These are phyloP conservation scores for Chrysoporthe cubensis DNA, from an alignment of 2,329 filamentous ascomycete species.

Conservation along the genomic window DNA sequence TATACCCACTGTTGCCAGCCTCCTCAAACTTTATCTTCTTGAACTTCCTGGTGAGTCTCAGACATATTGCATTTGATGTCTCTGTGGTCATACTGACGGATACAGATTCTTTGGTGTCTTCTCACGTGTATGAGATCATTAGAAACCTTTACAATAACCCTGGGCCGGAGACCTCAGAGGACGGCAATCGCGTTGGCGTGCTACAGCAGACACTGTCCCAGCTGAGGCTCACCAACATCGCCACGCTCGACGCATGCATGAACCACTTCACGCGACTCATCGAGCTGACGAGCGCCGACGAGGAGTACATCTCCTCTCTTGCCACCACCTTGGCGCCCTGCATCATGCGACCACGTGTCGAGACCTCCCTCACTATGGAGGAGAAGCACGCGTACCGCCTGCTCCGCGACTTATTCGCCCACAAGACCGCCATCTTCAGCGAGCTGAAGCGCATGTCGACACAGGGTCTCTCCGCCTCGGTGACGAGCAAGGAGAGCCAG, in stretches of 20 bases:
- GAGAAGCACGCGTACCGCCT: conserved; percentile 92
- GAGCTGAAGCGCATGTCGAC: conserved; percentile 90
- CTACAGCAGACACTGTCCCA: conserved; percentile 95
- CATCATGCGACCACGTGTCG: conserved; percentile 81
- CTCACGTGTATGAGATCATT: conserved; percentile 97
- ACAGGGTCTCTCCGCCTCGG: conserved; percentile 61
- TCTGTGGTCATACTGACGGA: conserved; percentile 34
- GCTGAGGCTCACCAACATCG: conserved; percentile 94
- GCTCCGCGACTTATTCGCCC: conserved; percentile 86
- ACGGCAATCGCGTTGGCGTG: conserved; percentile 82
- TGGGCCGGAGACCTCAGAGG: conserved; percentile 62
- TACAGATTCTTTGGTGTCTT: conserved; percentile 93
- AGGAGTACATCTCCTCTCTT: conserved; percentile 77
- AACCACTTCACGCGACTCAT: conserved; percentile 97
- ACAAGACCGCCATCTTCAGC: conserved; percentile 94
- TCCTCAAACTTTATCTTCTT: conserved; percentile 91
- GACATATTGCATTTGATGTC: not conserved
- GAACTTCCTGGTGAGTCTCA: conserved; percentile 82
- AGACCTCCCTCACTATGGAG: conserved; percentile 91
- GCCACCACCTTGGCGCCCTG: conserved; percentile 80
- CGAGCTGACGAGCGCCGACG: conserved; percentile 94
- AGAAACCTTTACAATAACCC: conserved; percentile 94
- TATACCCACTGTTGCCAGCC: conserved; percentile 88
- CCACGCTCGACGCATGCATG: conserved; percentile 96
- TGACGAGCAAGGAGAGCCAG: conserved; percentile 42